Conservation (phyloP, 208 protist species). For the Leishmania tarentolae region DNA sequence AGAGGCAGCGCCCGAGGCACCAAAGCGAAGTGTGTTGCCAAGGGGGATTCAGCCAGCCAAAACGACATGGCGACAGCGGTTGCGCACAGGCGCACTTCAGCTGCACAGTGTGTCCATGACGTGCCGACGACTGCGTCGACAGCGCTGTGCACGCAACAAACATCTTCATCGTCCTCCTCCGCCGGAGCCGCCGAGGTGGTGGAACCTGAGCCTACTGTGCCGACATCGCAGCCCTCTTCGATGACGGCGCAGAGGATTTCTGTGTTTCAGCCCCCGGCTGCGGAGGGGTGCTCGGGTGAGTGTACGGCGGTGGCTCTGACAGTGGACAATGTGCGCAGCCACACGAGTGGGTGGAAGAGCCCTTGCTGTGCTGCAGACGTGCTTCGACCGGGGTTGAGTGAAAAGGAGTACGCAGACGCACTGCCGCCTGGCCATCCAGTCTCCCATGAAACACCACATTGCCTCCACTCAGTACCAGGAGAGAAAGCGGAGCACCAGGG, state of each 20-base stretch:
- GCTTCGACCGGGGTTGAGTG: background rate
- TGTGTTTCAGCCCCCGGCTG: background rate
- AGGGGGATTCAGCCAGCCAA: background rate
- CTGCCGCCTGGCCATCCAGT: background rate
- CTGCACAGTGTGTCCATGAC: background rate
- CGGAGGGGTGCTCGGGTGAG: background rate
- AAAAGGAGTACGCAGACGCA: background rate
- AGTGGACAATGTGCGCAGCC: background rate
- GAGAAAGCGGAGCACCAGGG: background rate
- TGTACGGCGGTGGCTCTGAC: background rate
- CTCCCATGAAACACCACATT: background rate
- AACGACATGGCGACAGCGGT: background rate
- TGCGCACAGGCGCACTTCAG: background rate
- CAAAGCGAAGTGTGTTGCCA: background rate
- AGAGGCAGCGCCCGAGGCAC: background rate
- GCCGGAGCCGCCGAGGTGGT: background rate
- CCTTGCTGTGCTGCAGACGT: background rate
- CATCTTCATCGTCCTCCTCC: background rate
- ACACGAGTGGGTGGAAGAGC: background rate
- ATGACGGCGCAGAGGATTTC: background rate
- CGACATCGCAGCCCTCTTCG: background rate
- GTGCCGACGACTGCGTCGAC: background rate
- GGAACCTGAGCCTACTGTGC: background rate
- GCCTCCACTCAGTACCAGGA: background rate
- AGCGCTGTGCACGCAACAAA: background rate